Evolutionary conservation across 129 eudicot genomes (phyloP).

Genomic region (Ambrosia artemisiifolia): DNA sequence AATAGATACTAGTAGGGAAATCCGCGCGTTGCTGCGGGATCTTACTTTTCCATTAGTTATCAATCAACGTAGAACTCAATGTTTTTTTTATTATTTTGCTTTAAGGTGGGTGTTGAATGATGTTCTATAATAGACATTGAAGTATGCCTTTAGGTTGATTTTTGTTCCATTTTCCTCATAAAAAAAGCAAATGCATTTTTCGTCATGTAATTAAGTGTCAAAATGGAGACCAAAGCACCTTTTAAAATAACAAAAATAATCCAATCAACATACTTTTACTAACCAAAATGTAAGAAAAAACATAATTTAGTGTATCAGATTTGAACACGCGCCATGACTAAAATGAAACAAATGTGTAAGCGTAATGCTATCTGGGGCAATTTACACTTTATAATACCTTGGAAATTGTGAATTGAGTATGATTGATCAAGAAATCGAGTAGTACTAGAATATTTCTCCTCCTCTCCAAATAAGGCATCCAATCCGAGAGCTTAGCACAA

Average conservation of each 20-base stretch:
- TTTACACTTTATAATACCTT: not conserved
- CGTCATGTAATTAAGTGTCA: not conserved
- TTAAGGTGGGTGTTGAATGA: too few species aligned
- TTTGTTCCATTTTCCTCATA: not conserved
- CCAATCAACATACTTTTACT: not conserved
- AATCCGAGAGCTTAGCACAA: conserved; percentile 78
- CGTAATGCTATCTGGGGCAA: not conserved
- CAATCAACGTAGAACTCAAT: too few species aligned
- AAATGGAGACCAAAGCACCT: not conserved
- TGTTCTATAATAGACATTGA: not conserved
- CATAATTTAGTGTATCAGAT: not conserved
- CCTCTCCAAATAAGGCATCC: conserved; percentile 98
- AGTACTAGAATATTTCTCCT: conserved; percentile 58
- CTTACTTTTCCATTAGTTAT: too few species aligned
- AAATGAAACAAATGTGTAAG: not conserved
- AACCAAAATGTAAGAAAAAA: not conserved
- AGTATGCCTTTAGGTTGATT: not conserved
- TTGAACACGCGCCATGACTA: not conserved
- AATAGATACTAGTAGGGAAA: too few species aligned
- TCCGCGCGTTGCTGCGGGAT: too few species aligned
- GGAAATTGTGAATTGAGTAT: not conserved
- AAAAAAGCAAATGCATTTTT: not conserved
- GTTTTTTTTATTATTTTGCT: too few species aligned
- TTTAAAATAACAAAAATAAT: not conserved
- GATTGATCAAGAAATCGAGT: not conserved